A percentile compares a stretch with the other conserved stretches of the same genome.
phyloP scores from a whole-genome alignment of 805 yeast genomes.

The Wickerhamomyces ciferrii region DNA sequence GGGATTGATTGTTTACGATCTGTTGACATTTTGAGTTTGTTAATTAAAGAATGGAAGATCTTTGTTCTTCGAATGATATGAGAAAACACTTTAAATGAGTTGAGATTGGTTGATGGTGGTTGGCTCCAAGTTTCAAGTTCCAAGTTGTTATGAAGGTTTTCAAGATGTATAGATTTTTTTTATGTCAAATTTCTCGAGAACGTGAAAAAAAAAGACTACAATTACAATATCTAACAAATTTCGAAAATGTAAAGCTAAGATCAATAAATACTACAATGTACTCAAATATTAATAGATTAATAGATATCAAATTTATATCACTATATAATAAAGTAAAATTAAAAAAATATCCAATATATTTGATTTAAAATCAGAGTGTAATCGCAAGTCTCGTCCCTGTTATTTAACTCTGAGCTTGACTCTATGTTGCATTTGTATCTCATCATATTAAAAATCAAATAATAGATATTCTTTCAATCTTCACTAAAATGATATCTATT shows the following conservation, averaged over 20 bases:
- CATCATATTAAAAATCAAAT: conserved; percentile 44
- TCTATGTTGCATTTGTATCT: conserved; percentile 77
- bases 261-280: no score
- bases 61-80: neutral
- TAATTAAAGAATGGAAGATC: neutral
- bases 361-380: conserved; percentile 18
- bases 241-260: no score
- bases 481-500: conserved; percentile 8
- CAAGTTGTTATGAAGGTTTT: neutral
- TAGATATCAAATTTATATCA: conserved; percentile 1
- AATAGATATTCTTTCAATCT: conserved; percentile 1
- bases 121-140: neutral
- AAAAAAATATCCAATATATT: neutral
- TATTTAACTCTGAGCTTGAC: conserved; percentile 78
- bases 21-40: neutral
- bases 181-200: neutral
- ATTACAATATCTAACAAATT: neutral
- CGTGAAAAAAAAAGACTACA: neutral
- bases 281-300: neutral
- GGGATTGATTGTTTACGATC: neutral
- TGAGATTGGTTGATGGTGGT: no score
- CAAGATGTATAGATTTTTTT: neutral
- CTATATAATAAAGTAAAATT: neutral
- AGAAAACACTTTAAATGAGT: neutral
- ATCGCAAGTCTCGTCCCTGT: conserved; percentile 71